Evolutionary conservation across 148 eudicot species (phyloP), one percentile per base, ranked within the genome.

Genomic region (Cornus suecica): DNA sequence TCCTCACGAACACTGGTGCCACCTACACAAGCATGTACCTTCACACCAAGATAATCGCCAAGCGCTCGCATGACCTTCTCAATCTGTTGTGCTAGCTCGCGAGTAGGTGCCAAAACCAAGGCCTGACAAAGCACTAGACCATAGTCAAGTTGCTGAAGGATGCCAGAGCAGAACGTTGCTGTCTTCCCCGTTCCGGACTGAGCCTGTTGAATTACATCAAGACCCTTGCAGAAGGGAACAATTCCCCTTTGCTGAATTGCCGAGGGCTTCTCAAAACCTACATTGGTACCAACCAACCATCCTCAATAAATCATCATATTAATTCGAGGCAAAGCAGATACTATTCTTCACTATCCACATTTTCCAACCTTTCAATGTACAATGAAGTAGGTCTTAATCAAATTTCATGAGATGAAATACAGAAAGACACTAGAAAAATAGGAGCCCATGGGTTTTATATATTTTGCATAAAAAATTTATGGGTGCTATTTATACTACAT

Each of bases 21-120:
- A 69, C 83, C 83, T 2, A 80, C 83, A 72, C 83, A 80, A 71
- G 83, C 83, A 71, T 80, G 83, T 22, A 80, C 83, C 76, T 80
- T 80, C 23, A 80, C 83, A 54, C 79, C 79, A 76, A 80, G 83
- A 60, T 76, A 80, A 72, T 80, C 83, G 37, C 83, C 83, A 58
- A 80, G 79, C 10, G 83, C 83, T 4, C 83, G 54, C 83, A 80
- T 80, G 41, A 80, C 83, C 68, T 80, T 80, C 64, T 80, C 83
- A 51, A 80, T 80, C 23, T 80, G 83, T 31, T 80, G 83, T 25
- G 79, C 83, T 51, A 80, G 83, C 67, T 80, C 83, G 65, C 83
- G 79, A 65, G 83, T 80, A 0, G 83, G 83, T 23, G 79, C 83
- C 71, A 76, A 67, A 11, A 80, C 83, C 75, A 80, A 72, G 24